phyloP scores from a whole-genome alignment of 2,329 filamentous ascomycete genomes.

The Colletotrichum sp. region DNA sequence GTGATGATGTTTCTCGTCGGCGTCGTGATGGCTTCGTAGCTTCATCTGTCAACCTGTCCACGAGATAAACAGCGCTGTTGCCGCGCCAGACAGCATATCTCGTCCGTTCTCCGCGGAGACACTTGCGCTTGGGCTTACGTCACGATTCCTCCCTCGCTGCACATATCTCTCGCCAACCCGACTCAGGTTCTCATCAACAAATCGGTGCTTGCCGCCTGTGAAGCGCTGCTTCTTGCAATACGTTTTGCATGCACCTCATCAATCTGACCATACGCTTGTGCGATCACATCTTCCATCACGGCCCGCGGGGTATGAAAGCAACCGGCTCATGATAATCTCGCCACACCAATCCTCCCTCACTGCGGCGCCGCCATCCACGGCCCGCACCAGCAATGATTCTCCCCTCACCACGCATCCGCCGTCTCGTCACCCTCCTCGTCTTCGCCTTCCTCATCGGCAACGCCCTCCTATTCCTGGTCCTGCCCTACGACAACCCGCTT shows the following conservation, averaged over 20 bases:
- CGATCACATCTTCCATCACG: neutral
- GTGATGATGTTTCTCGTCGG: neutral
- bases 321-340: neutral
- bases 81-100: neutral
- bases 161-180: neutral
- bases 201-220: neutral
- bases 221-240: neutral
- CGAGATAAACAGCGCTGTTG: neutral
- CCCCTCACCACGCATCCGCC: neutral
- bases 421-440: neutral
- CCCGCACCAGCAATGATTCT: neutral
- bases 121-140: neutral
- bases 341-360: neutral
- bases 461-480: constrained; percentile 3
- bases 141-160: neutral
- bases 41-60: neutral
- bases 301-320: neutral
- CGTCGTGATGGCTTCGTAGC: neutral
- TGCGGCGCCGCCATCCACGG: neutral
- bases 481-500: constrained; percentile 21
- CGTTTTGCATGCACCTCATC: too few relatives aligned
- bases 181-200: neutral
- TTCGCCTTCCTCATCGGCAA: constrained; percentile 7
- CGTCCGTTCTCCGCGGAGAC: neutral
- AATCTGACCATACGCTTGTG: neutral